A percentile compares a stretch with the other conserved stretches of the same genome.
These are phyloP conservation scores for Obelidium mucronatum DNA, from an alignment of 192 early-diverging fungal species.

Conservation along the genomic window DNA sequence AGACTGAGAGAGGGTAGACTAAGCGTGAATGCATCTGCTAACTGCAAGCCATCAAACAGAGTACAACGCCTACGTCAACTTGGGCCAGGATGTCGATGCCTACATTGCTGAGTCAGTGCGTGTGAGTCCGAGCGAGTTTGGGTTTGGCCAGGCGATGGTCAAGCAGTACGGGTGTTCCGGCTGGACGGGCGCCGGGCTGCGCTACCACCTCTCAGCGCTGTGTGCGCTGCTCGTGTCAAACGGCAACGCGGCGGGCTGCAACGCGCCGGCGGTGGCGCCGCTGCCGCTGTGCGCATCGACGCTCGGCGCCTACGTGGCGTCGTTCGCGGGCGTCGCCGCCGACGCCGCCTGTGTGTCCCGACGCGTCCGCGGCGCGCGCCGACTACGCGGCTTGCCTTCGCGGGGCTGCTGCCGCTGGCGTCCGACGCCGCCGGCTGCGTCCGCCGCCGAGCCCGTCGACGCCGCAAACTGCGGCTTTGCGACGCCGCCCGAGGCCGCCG, in stretches of 20 bases:
- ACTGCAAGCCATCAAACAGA: not conserved
- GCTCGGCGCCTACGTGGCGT: not conserved
- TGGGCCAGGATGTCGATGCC: not conserved
- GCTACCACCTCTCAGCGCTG: conserved; percentile 3
- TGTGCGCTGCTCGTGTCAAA: conserved; percentile 5
- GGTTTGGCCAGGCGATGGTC: not conserved
- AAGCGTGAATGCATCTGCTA: not conserved
- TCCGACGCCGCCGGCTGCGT: not conserved
- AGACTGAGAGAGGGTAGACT: not conserved
- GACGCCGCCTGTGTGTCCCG: not conserved
- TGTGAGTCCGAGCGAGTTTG: not conserved
- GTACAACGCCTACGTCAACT: not conserved
- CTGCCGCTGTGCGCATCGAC: conserved; percentile 18
- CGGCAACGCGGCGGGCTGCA: not conserved
- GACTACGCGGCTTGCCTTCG: not conserved
- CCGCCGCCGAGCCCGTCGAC: not conserved
- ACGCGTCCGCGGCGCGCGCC: not conserved
- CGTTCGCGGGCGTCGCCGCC: not conserved
- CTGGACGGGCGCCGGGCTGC: conserved; percentile 26
- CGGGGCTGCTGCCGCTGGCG: not conserved
- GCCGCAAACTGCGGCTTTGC: conserved; percentile 13
- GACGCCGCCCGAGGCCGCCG: conserved; percentile 5
- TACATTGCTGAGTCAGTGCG: not conserved
- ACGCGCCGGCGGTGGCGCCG: not conserved
- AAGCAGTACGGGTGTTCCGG: conserved; percentile 3